Conservation (phyloP, 1,284 basidiomycete genomes). For the Laetiporus sulphureus region DNA sequence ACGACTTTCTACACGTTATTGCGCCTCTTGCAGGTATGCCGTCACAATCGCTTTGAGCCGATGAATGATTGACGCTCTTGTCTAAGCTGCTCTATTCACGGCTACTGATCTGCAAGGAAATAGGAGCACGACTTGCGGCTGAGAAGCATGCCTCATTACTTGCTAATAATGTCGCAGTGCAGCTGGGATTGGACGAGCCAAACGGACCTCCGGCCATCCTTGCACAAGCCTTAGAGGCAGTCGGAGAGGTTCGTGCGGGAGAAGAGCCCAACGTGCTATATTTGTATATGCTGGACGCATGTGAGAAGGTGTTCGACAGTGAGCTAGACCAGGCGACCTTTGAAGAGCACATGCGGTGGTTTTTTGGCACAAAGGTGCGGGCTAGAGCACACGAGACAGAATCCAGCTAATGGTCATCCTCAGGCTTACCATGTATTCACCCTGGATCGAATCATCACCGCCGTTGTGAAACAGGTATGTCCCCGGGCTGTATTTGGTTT, state of each 20-base stretch:
- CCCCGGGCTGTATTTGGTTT: neutral
- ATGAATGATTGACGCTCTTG: neutral
- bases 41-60: slow-evolving; percentile 2
- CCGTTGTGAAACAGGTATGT: slow-evolving; percentile 84
- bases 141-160: slow-evolving; percentile 53
- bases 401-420: neutral
- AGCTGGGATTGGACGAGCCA: slow-evolving; percentile 70
- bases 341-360: slow-evolving; percentile 94
- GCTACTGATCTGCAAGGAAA: slow-evolving; percentile 79
- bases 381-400: neutral
- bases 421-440: slow-evolving; percentile 88
- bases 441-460: slow-evolving; percentile 84
- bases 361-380: slow-evolving; percentile 90
- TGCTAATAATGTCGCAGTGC: slow-evolving; percentile 66
- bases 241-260: slow-evolving; percentile 35
- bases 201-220: slow-evolving; percentile 66
- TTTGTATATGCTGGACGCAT: slow-evolving; percentile 84
- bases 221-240: slow-evolving; percentile 51
- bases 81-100: slow-evolving; percentile 84
- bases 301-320: slow-evolving; percentile 89
- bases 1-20: slow-evolving; percentile 90
- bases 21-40: slow-evolving; percentile 77
- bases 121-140: slow-evolving; percentile 57
- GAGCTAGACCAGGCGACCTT: slow-evolving; percentile 88
- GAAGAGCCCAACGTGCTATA: slow-evolving; percentile 62